Percentiles rank a stretch among this genome's conserved stretches.
These are phyloP conservation scores for Epicoccum sorghinum DNA, from an alignment of 2,329 filamentous ascomycete species.

Conservation along the genomic window DNA sequence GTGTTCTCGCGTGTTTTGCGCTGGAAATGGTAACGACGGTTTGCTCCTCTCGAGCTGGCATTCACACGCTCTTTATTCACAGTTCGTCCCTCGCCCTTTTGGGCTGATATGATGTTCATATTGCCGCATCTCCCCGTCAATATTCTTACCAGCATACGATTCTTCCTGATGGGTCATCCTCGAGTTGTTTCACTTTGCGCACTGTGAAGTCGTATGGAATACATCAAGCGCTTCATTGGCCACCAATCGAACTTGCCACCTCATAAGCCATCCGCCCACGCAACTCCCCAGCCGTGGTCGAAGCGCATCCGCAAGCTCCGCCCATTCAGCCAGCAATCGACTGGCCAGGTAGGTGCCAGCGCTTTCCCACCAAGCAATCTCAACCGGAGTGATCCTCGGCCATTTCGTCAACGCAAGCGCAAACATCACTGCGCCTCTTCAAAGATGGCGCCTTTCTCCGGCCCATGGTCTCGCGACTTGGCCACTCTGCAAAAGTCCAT, in stretches of 20 bases:
- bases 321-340: neutral
- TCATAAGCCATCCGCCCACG: neutral
- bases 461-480: constrained; percentile 36
- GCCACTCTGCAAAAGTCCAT: constrained; percentile 32
- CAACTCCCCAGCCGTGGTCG: neutral
- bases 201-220: constrained; percentile 7
- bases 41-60: neutral
- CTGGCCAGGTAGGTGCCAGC: neutral
- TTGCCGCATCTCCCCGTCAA: neutral
- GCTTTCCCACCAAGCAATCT: neutral
- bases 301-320: neutral
- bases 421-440: constrained; percentile 4
- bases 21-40: neutral
- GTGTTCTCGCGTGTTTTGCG: neutral
- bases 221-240: constrained; percentile 11
- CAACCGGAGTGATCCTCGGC: neutral
- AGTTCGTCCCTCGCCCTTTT: neutral
- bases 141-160: neutral
- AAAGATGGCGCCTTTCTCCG: constrained; percentile 29
- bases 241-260: neutral
- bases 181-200: constrained; percentile 2
- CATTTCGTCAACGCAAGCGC: constrained; percentile 6
- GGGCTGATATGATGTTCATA: neutral
- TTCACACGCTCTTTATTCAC: neutral
- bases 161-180: neutral